phyloP scores from a whole-genome alignment of 768 basidiomycete genomes.

The Tremella fuciformis region DNA sequence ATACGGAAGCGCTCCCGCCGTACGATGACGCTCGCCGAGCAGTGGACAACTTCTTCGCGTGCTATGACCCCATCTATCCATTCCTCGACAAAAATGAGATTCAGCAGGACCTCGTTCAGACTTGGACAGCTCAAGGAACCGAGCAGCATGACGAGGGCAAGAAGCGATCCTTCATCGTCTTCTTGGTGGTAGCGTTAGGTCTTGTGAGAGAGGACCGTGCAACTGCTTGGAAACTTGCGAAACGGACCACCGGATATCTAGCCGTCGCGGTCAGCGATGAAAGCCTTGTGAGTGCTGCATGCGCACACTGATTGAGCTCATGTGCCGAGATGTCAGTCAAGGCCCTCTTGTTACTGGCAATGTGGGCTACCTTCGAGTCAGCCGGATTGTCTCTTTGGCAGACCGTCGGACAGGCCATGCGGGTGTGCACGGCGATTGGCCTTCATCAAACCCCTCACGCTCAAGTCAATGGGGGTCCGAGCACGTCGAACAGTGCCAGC shows the following conservation, averaged over 20 bases:
- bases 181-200: conserved; percentile 37
- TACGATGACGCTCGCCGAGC: conserved; percentile 20
- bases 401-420: conserved; percentile 30
- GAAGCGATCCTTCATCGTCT: conserved; percentile 22
- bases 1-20: conserved; percentile 8
- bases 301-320: neutral
- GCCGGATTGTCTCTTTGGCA: conserved; percentile 30
- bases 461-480: neutral
- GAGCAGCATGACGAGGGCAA: neutral
- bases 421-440: conserved; percentile 27
- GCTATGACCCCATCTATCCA: conserved; percentile 30
- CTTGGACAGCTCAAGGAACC: too few relatives aligned
- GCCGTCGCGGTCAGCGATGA: conserved; percentile 10
- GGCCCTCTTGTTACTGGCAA: conserved; percentile 26
- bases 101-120: conserved; percentile 21
- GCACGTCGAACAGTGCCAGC: conserved; percentile 14
- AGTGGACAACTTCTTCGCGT: conserved; percentile 26
- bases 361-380: conserved; percentile 31
- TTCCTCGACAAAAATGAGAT: conserved; percentile 27
- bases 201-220: conserved; percentile 21
- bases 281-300: conserved; percentile 27
- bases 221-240: conserved; percentile 19
- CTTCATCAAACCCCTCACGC: conserved; percentile 26
- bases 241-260: conserved; percentile 14
- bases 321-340: conserved; percentile 12